Percentiles rank a stretch among this genome's conserved stretches.
Evolutionary conservation across 139 green algal genomes (phyloP).

Genomic region (Chlorella sp.): DNA sequence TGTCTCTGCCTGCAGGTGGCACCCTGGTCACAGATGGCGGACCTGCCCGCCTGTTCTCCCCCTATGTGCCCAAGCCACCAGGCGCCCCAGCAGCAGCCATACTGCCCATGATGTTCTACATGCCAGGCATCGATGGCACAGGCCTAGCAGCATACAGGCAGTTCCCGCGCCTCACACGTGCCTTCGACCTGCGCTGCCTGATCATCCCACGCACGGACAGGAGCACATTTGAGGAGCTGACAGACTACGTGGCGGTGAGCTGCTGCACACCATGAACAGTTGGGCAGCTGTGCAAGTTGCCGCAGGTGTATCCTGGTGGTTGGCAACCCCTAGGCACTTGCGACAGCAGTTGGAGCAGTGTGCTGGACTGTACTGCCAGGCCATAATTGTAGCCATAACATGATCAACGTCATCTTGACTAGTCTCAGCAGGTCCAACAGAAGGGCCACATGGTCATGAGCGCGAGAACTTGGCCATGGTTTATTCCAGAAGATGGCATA

Average conservation of each 20-base stretch:
- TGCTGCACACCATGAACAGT: too few relatives aligned
- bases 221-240: constrained; percentile 58
- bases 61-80: constrained; percentile 2
- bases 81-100: constrained; percentile 2
- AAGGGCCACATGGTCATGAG: too few relatives aligned
- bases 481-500: neutral
- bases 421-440: too few relatives aligned
- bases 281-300: too few relatives aligned
- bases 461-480: too few relatives aligned
- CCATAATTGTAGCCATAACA: neutral
- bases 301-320: too few relatives aligned
- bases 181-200: constrained; percentile 70
- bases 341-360: neutral
- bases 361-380: neutral
- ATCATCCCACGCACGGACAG: constrained; percentile 57
- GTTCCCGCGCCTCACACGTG: constrained; percentile 53
- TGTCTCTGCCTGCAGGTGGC: too few relatives aligned
- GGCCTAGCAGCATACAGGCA: constrained; percentile 69
- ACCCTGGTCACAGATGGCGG: too few relatives aligned
- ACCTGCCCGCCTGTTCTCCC: constrained; percentile 21
- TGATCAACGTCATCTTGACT: neutral
- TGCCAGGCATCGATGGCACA: constrained; percentile 72
- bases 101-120: constrained; percentile 65
- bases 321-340: too few relatives aligned
- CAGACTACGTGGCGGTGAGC: constrained; percentile 28